These are phyloP conservation scores for Colletotrichum plurivorum DNA, from an alignment of 2,329 filamentous ascomycete species.

Conservation along the genomic window DNA sequence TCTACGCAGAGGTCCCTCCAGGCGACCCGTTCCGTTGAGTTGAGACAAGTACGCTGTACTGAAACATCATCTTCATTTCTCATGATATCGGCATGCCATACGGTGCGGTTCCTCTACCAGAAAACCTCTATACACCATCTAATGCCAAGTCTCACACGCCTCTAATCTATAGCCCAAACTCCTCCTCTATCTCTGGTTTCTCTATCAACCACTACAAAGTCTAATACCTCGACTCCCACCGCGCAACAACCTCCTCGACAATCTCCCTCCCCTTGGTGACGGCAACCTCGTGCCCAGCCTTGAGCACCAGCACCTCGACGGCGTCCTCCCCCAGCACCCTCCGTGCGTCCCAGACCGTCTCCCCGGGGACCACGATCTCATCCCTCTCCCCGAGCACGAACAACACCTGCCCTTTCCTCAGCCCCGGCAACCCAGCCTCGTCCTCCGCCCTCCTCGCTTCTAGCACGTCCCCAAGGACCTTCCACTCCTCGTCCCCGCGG, in stretches of 20 bases:
- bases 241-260: slow-evolving; percentile 56
- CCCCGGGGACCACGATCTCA: slow-evolving; percentile 75
- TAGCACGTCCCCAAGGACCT: slow-evolving; percentile 65
- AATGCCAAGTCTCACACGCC: too few relatives aligned
- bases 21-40: too few relatives aligned
- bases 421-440: slow-evolving; percentile 49
- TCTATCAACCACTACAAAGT: neutral
- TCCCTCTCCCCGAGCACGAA: slow-evolving; percentile 78
- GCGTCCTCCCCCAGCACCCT: slow-evolving; percentile 69
- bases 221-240: slow-evolving; percentile 20
- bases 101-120: too few relatives aligned
- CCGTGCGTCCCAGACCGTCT: slow-evolving; percentile 73
- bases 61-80: too few relatives aligned
- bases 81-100: too few relatives aligned
- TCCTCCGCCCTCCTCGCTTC: slow-evolving; percentile 54
- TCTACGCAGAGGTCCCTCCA: too few relatives aligned
- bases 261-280: slow-evolving; percentile 73
- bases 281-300: slow-evolving; percentile 79
- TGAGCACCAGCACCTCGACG: slow-evolving; percentile 69
- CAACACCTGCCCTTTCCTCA: slow-evolving; percentile 67
- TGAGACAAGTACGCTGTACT: too few relatives aligned
- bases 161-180: too few relatives aligned
- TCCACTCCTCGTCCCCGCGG: slow-evolving; percentile 73
- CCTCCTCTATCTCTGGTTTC: neutral
- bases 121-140: too few relatives aligned